phyloP scores from a whole-genome alignment of 164 flowering plant species.

The Piper betle region DNA sequence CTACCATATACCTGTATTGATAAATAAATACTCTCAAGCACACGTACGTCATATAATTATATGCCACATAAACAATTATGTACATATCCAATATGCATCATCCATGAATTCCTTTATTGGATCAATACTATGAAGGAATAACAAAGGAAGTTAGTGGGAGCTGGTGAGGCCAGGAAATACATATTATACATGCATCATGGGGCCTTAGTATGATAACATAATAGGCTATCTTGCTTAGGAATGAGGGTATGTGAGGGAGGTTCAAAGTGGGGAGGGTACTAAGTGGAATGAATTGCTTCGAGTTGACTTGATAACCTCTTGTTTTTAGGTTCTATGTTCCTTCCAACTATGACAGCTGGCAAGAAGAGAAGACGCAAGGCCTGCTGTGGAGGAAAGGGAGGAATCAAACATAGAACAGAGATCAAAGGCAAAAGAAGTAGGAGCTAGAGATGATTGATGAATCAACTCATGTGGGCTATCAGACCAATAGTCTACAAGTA shows the following conservation, averaged over 20 bases:
- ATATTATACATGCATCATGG: background rate
- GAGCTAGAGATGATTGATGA: slow-evolving; percentile 18
- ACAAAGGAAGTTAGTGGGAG: background rate
- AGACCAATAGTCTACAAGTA: slow-evolving; percentile 16
- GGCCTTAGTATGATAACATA: too few relatives aligned
- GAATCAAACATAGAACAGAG: background rate
- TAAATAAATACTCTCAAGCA: too few relatives aligned
- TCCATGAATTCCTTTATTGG: background rate
- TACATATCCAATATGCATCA: too few relatives aligned
- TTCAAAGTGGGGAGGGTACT: slow-evolving; percentile 8
- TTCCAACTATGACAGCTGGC: background rate
- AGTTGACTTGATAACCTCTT: slow-evolving; percentile 13
- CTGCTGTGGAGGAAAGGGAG: background rate
- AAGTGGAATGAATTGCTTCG: background rate
- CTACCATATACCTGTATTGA: too few relatives aligned
- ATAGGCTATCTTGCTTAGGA: slow-evolving; percentile 3
- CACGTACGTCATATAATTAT: too few relatives aligned
- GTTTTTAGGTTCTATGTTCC: too few relatives aligned
- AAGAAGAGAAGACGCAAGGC: background rate
- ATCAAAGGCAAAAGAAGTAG: background rate
- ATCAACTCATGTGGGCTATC: slow-evolving; percentile 15
- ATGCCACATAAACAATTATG: too few relatives aligned
- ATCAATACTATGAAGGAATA: background rate
- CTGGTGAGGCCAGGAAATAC: background rate
- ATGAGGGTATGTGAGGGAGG: slow-evolving; percentile 14